Conservation (phyloP, 805 yeast genomes). For the Candida golubevii region DNA sequence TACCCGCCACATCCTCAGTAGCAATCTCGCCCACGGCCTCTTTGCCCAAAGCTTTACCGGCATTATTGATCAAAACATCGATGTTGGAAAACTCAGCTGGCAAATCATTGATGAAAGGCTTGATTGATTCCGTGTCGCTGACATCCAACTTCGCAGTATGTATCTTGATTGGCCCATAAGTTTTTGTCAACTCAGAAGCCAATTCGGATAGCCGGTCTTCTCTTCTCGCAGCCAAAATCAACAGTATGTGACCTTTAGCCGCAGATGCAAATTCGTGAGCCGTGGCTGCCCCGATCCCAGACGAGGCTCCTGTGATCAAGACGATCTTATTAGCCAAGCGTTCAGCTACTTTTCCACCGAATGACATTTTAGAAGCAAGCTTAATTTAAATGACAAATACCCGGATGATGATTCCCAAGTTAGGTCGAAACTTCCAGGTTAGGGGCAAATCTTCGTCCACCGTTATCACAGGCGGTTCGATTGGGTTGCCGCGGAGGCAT, state of each 20-base stretch:
- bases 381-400: no score
- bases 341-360: slow-evolving; percentile 35
- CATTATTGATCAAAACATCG: slow-evolving; percentile 37
- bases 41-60: slow-evolving; percentile 38
- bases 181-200: slow-evolving; percentile 21
- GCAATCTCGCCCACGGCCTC: slow-evolving; percentile 28
- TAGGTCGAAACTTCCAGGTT: no score
- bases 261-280: slow-evolving; percentile 77
- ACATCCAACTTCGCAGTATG: slow-evolving; percentile 33
- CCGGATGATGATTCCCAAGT: no score
- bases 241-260: slow-evolving; percentile 33
- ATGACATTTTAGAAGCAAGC: slow-evolving; percentile 23
- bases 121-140: slow-evolving; percentile 22
- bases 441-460: no score
- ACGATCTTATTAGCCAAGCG: slow-evolving; percentile 35
- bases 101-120: slow-evolving; percentile 25
- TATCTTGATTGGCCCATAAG: slow-evolving; percentile 25
- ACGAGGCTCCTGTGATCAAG: slow-evolving; percentile 79
- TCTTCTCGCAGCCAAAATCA: slow-evolving; percentile 38
- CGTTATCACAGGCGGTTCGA: no score
- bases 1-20: slow-evolving; percentile 30
- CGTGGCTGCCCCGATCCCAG: slow-evolving; percentile 93
- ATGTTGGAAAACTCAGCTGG: slow-evolving; percentile 34
- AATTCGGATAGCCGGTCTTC: slow-evolving; percentile 24
- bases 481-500: no score